These are phyloP conservation scores for Calonectria multiphialidica DNA, from an alignment of 2,329 filamentous ascomycete genomes.

Conservation along the genomic window DNA sequence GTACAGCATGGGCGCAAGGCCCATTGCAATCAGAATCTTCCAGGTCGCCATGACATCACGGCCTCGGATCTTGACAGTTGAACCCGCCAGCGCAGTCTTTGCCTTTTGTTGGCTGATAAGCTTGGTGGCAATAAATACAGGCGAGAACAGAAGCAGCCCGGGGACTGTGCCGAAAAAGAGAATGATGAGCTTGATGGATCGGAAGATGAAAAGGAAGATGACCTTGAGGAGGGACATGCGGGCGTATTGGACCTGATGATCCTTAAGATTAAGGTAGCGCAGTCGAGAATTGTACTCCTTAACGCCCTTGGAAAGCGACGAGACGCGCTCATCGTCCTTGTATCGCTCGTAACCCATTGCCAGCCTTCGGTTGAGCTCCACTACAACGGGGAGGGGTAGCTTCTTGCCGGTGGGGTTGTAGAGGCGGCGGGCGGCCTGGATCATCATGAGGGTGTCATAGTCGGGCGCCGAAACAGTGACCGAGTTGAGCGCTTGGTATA, in stretches of 20 bases:
- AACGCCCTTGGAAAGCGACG: conserved; percentile 80
- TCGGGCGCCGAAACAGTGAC: conserved; percentile 94
- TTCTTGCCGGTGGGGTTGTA: conserved; percentile 97
- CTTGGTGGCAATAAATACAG: conserved; percentile 88
- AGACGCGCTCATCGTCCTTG: conserved; percentile 89
- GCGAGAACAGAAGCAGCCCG: conserved; percentile 87
- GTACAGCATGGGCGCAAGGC: conserved; percentile 85
- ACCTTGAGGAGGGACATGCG: conserved; percentile 84
- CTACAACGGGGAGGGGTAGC: conserved; percentile 89
- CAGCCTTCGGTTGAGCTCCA: conserved; percentile 92
- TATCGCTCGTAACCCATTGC: conserved; percentile 93
- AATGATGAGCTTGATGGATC: conserved; percentile 80
- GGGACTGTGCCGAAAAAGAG: conserved; percentile 87
- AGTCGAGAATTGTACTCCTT: conserved; percentile 89
- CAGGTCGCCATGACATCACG: conserved; percentile 93
- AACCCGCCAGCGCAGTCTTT: conserved; percentile 84
- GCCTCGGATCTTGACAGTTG: conserved; percentile 88
- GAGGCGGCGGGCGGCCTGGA: conserved; percentile 91
- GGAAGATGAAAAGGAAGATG: conserved; percentile 81
- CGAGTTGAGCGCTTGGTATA: conserved; percentile 85
- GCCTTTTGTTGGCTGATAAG: conserved; percentile 86
- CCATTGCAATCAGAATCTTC: conserved; percentile 91
- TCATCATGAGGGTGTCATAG: conserved; percentile 96
- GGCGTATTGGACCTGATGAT: conserved; percentile 95
- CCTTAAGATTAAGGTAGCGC: conserved; percentile 86